These are phyloP conservation scores for Aspergillus asperescens DNA, from an alignment of 495 filamentous ascomycete species.

Conservation along the genomic window DNA sequence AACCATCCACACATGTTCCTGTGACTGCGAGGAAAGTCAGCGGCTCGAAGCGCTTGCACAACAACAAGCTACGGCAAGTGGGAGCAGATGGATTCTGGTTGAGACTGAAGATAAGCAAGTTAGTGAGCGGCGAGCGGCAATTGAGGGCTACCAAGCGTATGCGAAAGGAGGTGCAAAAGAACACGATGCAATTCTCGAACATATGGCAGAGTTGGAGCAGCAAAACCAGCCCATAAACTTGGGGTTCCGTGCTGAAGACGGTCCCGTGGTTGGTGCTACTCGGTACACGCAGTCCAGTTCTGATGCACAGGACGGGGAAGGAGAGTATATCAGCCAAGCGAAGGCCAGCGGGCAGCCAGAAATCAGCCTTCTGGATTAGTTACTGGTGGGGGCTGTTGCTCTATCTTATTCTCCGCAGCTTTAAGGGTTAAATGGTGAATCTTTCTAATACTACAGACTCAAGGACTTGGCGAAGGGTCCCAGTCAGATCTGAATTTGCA, in stretches of 20 bases:
- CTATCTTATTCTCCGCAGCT: too few species aligned
- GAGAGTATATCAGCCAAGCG: neutral
- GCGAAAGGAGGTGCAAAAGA: constrained; percentile 24
- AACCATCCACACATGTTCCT: constrained; percentile 12
- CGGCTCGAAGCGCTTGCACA: neutral
- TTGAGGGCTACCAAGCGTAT: constrained; percentile 19
- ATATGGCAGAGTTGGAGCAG: constrained; percentile 1
- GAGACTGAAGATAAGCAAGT: neutral
- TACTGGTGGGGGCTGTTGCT: too few species aligned
- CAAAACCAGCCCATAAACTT: neutral
- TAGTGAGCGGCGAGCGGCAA: neutral
- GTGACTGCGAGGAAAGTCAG: constrained; percentile 13
- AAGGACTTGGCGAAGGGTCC: too few species aligned
- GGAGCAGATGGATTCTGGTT: neutral
- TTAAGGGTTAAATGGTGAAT: too few species aligned
- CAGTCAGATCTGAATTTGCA: too few species aligned
- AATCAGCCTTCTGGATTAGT: neutral
- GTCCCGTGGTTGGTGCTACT: neutral
- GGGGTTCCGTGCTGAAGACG: neutral
- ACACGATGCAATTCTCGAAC: constrained; percentile 19
- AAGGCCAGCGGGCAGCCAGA: neutral
- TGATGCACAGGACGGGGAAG: neutral
- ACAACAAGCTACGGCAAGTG: neutral
- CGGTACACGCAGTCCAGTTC: neutral
- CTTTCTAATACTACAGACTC: too few species aligned